phyloP scores from a whole-genome alignment of 805 yeast species.

The Candida railenensis region DNA sequence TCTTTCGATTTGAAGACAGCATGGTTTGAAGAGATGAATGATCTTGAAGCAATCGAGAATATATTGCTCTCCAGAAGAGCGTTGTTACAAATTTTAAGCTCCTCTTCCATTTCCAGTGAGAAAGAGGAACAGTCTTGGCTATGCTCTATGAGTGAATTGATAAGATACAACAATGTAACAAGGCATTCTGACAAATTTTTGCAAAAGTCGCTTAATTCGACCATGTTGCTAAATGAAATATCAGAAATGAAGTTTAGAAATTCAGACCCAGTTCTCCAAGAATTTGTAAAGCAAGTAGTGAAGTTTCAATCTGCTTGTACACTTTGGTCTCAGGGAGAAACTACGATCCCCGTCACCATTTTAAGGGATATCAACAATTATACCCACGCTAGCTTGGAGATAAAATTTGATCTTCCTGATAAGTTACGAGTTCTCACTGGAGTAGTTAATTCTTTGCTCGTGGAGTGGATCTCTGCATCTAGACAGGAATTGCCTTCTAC shows the following conservation, averaged over 20 bases:
- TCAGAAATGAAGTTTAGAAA: constrained; percentile 17
- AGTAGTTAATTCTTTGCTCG: constrained; percentile 44
- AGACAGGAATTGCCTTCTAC: constrained; percentile 62
- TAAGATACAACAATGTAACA: constrained; percentile 41
- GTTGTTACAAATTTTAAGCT: constrained; percentile 25
- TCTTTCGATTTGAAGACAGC: constrained; percentile 15
- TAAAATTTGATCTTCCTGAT: background rate
- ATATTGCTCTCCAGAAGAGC: constrained; percentile 43
- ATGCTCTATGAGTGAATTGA: constrained; percentile 36
- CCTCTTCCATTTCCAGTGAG: background rate
- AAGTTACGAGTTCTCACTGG: constrained; percentile 17
- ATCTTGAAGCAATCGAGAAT: constrained; percentile 39
- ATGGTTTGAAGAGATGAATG: constrained; percentile 37
- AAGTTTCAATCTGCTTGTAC: constrained; percentile 55
- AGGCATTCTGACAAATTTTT: constrained; percentile 25
- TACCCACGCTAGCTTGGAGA: background rate
- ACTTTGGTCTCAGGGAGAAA: constrained; percentile 64
- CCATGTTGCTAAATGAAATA: constrained; percentile 44
- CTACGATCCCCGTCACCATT: constrained; percentile 55
- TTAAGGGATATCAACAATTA: constrained; percentile 27
- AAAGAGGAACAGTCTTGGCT: constrained; percentile 12
- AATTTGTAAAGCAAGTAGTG: constrained; percentile 20
- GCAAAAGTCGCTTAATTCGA: constrained; percentile 53
- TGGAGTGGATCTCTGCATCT: constrained; percentile 71
- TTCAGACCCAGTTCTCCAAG: constrained; percentile 9